Base-by-base conservation (phyloP, 257 asterid genomes). In the Echites panduratus region DNA sequence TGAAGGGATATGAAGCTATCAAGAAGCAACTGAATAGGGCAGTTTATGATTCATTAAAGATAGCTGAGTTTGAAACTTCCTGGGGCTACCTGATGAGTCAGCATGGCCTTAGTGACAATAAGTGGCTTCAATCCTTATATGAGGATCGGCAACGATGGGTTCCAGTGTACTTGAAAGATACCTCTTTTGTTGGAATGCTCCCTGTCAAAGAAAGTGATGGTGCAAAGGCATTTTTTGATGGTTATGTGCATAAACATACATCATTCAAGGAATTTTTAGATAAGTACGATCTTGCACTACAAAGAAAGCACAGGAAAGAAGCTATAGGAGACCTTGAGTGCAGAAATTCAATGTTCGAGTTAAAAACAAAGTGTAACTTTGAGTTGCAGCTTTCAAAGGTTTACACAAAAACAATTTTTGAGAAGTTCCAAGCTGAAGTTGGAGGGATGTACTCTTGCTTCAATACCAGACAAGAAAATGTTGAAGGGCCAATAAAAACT, bases 361-460 rank as follows among this genome's bases (percentile, higher is more conserved):
- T 85, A 78, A 84, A 85, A 75, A 84, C 90, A 40, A 85, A 76
- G 70, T 84, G 86, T 52, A 87, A 77, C 43, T 87, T 85, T 45
- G 93, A 85, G 84, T 69, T 81, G 84, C 90, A 87, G 89, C 84
- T 87, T 11, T 87, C 87, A 1, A 81, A 68, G 78, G 79, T 82
- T 62, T 85, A 85, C 73, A 85, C 90, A 12, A 87, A 78, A 81
- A 82, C 78, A 79, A 77, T 87, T 73, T 84, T 87, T 57, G 76
- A 78, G 79, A 84, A 83, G 77, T 87, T 81, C 63, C 89, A 84
- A 67, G 44, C 53, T 56, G 87, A 85, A 81, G 84, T 87, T 20
- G 90, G 84, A 76, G 85, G 90, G 71, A 87, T 87, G 87, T 71
- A 59, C 48, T 80, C 82, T 69, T 87, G 93, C 78, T 85, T 85